Evolutionary conservation across 495 filamentous ascomycete species (phyloP), one percentile per base, ranked within the genome.

Genomic region (Talaromyces stipitatus): DNA sequence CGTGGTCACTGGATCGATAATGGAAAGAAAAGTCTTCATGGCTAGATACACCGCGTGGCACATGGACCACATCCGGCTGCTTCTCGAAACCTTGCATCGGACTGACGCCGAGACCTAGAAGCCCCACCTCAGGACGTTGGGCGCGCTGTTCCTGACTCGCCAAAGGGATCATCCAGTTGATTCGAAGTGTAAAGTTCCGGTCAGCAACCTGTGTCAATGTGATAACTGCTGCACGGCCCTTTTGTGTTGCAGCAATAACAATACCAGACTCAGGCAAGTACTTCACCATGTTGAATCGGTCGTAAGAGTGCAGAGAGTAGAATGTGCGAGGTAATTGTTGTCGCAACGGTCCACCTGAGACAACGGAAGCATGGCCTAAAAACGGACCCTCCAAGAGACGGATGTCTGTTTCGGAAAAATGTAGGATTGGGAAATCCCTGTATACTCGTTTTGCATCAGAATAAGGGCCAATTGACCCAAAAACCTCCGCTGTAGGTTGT

Each of bases 241-340:
- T 81, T 46, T 89, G 82, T 4, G 85, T 86, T 6, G 82, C 92
- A 0, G 85, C 79, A 8, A 92, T 71, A 3, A 95, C 81, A 27
- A 97, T 73, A 5, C 83, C 88, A 16, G 95, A 77, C 57, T 94
- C 88, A 0, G 89, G 88, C 24, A 97, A 82, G 55, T 88, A 82
- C 23, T 83, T 71, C 5, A 86, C 70, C 82, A 92, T 87, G 70
- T 87, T 89, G 24, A 96, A 74, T 4, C 92, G 86, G 63, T 91
- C 81, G 55, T 78, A 78, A 18, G 66, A 60, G 30, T 56, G 43
- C 32, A 74, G 70, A 22, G 69, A 66, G n/a, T 70, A 64, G 12
- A 78, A 65, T 14, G 56, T 71, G 10, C 64, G 68, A n/a, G 63
- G 64, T 46, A 72, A 61, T 10, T 59, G 61, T 58, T 78, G 76